Conservation (phyloP, 768 basidiomycete species). For the Termitomyces sp. region DNA sequence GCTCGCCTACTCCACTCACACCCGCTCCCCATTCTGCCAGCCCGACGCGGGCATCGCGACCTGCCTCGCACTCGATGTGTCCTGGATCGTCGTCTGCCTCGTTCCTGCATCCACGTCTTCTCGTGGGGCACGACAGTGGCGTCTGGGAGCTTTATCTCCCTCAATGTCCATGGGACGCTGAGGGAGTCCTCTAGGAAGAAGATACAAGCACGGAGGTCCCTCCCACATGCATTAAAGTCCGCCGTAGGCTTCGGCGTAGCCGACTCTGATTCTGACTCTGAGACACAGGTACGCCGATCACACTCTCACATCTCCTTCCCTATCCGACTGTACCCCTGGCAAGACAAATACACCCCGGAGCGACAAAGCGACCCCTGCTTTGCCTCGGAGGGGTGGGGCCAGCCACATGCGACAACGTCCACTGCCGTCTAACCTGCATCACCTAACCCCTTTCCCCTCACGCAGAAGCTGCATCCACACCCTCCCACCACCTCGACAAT, state of each 20-base stretch:
- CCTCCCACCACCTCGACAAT: no score
- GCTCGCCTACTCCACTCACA: constrained; percentile 63
- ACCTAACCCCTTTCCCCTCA: no score
- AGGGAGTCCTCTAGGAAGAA: background rate
- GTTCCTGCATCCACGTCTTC: constrained; percentile 80
- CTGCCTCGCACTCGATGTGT: constrained; percentile 74
- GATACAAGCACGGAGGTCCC: constrained; percentile 1
- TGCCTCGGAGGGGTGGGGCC: no score
- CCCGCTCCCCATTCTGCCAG: constrained; percentile 54
- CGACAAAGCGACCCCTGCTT: no score
- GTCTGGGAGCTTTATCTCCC: constrained; percentile 10
- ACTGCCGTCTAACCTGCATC: no score
- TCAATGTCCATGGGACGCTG: constrained; percentile 1
- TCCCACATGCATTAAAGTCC: constrained; percentile 36
- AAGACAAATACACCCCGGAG: no score
- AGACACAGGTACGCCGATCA: no score
- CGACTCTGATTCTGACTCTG: no score
- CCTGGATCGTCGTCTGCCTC: constrained; percentile 90
- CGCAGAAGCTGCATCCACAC: no score
- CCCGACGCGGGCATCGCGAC: constrained; percentile 69
- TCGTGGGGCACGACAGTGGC: constrained; percentile 43
- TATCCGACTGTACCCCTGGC: no score
- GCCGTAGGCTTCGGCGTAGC: constrained; percentile 48
- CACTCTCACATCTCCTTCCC: no score
- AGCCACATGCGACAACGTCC: no score